Evolutionary conservation across 768 basidiomycete genomes (phyloP).

Genomic region (Xerocomus spinulosus): DNA sequence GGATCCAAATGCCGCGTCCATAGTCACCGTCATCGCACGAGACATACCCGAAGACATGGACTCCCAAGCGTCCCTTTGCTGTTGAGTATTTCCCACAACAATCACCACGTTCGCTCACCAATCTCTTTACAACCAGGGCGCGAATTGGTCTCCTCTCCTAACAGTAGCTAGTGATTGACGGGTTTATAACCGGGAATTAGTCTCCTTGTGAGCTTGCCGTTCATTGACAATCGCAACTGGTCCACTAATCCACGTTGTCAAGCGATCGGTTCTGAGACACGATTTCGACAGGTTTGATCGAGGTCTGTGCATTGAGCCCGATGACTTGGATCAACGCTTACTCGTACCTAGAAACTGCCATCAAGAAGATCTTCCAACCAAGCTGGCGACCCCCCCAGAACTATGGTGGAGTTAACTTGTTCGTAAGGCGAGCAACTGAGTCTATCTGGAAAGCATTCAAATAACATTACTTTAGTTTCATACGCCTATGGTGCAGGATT

Average conservation of each 20-base stretch:
- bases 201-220: constrained; percentile 36
- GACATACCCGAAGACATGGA: constrained; percentile 35
- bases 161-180: constrained; percentile 32
- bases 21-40: constrained; percentile 31
- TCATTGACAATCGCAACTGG: neutral
- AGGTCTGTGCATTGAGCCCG: constrained; percentile 23
- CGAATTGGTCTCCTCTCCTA: constrained; percentile 44
- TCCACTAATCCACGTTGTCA: constrained; percentile 6
- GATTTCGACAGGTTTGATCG: constrained; percentile 40
- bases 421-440: constrained; percentile 32
- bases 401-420: constrained; percentile 40
- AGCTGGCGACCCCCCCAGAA: constrained; percentile 12
- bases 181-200: constrained; percentile 35
- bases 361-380: constrained; percentile 30
- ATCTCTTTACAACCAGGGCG: constrained; percentile 32
- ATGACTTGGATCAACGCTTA: neutral
- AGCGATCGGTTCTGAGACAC: constrained; percentile 47
- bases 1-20: constrained; percentile 16
- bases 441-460: neutral
- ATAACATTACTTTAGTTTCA: constrained; percentile 26
- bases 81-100: constrained; percentile 24
- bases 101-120: neutral
- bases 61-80: constrained; percentile 49
- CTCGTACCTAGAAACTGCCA: constrained; percentile 34
- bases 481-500: constrained; percentile 39